Conservation (phyloP, 495 filamentous ascomycete genomes). For the Symbiotaphrina buchneri region DNA sequence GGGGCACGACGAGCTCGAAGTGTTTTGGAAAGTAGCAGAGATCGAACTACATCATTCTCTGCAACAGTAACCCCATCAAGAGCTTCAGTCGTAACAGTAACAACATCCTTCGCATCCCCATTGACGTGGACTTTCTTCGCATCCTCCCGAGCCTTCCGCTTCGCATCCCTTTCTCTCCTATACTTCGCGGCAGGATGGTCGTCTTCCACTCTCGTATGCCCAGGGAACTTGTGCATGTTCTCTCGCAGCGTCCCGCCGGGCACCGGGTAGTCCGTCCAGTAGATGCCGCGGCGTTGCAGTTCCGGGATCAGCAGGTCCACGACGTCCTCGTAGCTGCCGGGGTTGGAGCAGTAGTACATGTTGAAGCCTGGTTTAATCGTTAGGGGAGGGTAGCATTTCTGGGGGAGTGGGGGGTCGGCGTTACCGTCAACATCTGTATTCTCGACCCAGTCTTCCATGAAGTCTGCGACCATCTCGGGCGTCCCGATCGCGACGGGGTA, state of each 20-base stretch:
- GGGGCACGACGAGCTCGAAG: too few relatives aligned
- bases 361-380: too few relatives aligned
- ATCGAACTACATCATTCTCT: too few relatives aligned
- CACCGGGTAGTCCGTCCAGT: conserved; percentile 22
- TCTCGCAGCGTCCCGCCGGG: conserved; percentile 25
- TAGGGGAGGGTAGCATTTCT: too few relatives aligned
- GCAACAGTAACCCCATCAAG: too few relatives aligned
- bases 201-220: conserved; percentile 9
- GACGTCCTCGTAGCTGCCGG: neutral
- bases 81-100: too few relatives aligned
- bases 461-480: conserved; percentile 30
- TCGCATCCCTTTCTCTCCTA: too few relatives aligned
- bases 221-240: conserved; percentile 20
- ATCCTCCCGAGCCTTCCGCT: too few relatives aligned
- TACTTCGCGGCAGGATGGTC: conserved; percentile 14
- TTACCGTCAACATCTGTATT: conserved; percentile 41
- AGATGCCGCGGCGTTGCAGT: neutral
- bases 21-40: too few relatives aligned
- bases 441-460: conserved; percentile 33
- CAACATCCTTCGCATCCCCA: too few relatives aligned
- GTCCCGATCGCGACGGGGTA: conserved; percentile 21
- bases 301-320: neutral
- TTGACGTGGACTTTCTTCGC: too few relatives aligned
- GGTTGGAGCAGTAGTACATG: neutral
- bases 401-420: too few relatives aligned